Percentiles rank a stretch among this genome's conserved stretches.
Conservation (phyloP, 352 stramenopile genomes). For the Phytophthora crassamura region DNA sequence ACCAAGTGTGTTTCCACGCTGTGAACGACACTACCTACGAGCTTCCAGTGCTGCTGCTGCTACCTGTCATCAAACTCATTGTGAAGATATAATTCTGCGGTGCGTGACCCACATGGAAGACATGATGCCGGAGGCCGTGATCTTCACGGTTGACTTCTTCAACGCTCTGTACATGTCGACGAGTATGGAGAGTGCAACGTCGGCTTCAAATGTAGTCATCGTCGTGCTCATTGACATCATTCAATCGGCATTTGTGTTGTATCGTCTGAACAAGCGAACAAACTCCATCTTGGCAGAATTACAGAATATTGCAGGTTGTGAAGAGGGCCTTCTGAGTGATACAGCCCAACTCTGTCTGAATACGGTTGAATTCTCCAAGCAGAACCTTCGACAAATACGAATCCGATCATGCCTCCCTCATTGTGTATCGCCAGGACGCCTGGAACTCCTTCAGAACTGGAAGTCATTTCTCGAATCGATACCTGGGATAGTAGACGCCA, state of each 20-base stretch:
- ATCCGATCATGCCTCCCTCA: no score
- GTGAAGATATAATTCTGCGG: slow-evolving; percentile 34
- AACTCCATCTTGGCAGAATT: slow-evolving; percentile 1
- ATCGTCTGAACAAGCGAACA: slow-evolving; percentile 16
- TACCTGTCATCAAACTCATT: slow-evolving; percentile 34
- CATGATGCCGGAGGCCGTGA: slow-evolving; percentile 44
- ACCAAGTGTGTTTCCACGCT: slow-evolving; percentile 24
- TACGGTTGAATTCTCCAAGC: no score
- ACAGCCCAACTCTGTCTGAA: slow-evolving; percentile 4
- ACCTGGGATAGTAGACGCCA: not conserved
- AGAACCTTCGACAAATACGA: no score
- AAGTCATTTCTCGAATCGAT: no score
- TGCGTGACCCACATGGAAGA: slow-evolving; percentile 34
- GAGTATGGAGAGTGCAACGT: slow-evolving; percentile 32
- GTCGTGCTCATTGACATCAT: slow-evolving; percentile 36
- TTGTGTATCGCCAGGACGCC: no score
- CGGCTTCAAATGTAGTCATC: slow-evolving; percentile 21
- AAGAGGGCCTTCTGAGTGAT: slow-evolving; percentile 1
- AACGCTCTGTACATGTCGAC: slow-evolving; percentile 37
- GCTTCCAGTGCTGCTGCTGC: slow-evolving; percentile 26
- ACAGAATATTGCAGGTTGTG: not conserved
- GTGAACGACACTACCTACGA: slow-evolving; percentile 15
- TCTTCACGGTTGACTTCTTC: slow-evolving; percentile 41
- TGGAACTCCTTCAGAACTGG: no score
- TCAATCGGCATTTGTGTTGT: slow-evolving; percentile 19